Evolutionary conservation across 192 early-diverging fungal genomes (phyloP).

Genomic region (Coemansia sp.): DNA sequence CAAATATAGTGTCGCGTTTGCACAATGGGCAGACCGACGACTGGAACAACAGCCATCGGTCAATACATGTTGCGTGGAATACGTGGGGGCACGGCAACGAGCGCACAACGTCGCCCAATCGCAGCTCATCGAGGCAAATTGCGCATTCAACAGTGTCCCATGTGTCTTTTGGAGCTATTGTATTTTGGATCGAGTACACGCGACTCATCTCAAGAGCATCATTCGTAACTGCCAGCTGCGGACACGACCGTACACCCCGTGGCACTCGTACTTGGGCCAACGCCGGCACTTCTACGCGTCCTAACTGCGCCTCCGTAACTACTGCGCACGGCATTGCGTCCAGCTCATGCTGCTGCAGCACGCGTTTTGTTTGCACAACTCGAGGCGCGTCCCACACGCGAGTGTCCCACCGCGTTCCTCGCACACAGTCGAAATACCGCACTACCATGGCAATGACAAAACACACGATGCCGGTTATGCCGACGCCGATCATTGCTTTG

Average conservation of each 20-base stretch:
- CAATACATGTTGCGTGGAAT: slow-evolving; percentile 52
- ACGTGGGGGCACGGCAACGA: slow-evolving; percentile 46
- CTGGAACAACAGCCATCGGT: slow-evolving; percentile 53
- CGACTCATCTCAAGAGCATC: neutral
- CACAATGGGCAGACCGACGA: slow-evolving; percentile 54
- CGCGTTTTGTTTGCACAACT: slow-evolving; percentile 16
- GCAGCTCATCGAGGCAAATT: slow-evolving; percentile 49
- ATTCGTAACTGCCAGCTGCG: neutral
- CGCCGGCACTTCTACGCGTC: neutral
- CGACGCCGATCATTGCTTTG: slow-evolving; percentile 51
- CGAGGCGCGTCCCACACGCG: neutral
- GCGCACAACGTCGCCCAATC: slow-evolving; percentile 36
- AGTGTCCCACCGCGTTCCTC: neutral
- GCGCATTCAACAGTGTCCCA: slow-evolving; percentile 29
- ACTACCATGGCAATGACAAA: slow-evolving; percentile 47
- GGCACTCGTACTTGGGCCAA: neutral
- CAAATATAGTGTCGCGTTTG: slow-evolving; percentile 35
- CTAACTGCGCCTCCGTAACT: neutral
- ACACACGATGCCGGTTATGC: slow-evolving; percentile 47
- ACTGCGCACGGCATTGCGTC: slow-evolving; percentile 40
- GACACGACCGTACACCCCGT: neutral
- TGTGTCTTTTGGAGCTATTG: slow-evolving; percentile 3
- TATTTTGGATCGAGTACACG: slow-evolving; percentile 14
- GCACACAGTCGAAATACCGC: slow-evolving; percentile 44
- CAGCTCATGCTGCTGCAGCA: slow-evolving; percentile 35